phyloP scores from a whole-genome alignment of 73 alveolate genomes.

The Breviolum minutum region DNA sequence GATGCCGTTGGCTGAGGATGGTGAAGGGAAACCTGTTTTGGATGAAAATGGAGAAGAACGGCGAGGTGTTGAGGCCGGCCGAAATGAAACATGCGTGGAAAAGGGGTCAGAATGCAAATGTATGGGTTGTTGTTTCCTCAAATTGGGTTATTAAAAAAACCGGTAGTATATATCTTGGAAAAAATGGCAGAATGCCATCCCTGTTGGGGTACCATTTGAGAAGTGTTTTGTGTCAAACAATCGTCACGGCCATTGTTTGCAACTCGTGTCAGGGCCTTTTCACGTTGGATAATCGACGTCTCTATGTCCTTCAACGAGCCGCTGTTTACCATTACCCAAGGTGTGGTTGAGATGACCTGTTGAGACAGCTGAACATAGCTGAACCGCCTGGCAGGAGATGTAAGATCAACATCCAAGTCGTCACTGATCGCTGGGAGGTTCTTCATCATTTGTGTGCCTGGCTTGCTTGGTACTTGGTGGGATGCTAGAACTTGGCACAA shows the following conservation, averaged over 20 bases:
- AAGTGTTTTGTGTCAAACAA: background rate
- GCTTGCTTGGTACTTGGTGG: conserved; percentile 17
- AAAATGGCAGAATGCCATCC: too few species aligned
- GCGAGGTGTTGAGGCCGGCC: conserved; percentile 69
- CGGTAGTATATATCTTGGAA: background rate
- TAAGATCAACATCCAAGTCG: conserved; percentile 47
- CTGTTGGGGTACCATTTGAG: too few species aligned
- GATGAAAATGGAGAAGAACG: conserved; percentile 79
- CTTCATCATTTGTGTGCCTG: conserved; percentile 52
- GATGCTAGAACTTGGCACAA: background rate
- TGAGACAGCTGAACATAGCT: background rate
- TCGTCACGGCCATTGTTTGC: background rate
- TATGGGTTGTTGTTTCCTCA: background rate
- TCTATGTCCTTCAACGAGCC: conserved; percentile 74
- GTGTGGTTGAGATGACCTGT: background rate
- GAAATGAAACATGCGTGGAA: background rate
- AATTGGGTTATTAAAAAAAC: too few species aligned
- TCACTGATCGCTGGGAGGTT: conserved; percentile 88
- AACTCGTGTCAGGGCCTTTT: conserved; percentile 44
- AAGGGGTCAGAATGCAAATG: background rate
- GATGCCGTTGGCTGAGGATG: conserved; percentile 30
- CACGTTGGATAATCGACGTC: conserved; percentile 87
- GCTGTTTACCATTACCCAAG: conserved; percentile 85
- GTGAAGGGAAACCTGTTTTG: conserved; percentile 81
- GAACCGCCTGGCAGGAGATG: conserved; percentile 28